These are phyloP conservation scores for Nannizziopsis barbatae DNA, from an alignment of 2,329 filamentous ascomycete genomes.

Conservation along the genomic window DNA sequence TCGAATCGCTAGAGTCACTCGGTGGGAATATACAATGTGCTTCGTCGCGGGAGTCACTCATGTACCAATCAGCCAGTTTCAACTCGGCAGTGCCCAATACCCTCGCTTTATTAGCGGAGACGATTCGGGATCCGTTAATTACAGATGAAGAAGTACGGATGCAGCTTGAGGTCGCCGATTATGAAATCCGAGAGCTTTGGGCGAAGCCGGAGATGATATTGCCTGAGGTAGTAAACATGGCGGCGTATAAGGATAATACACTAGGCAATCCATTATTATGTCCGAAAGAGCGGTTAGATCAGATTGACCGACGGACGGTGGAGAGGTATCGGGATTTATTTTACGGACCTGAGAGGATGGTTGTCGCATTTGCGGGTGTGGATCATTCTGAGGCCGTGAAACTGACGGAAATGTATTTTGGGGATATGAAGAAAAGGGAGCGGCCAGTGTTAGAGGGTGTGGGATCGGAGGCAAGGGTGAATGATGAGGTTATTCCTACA, in stretches of 20 bases:
- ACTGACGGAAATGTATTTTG: constrained; percentile 76
- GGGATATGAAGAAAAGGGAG: constrained; percentile 61
- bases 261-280: constrained; percentile 88
- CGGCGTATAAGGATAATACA: constrained; percentile 91
- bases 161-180: constrained; percentile 83
- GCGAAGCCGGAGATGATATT: constrained; percentile 91
- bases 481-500: constrained; percentile 24
- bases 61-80: constrained; percentile 98
- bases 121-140: constrained; percentile 73
- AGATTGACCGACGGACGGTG: constrained; percentile 64
- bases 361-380: constrained; percentile 89
- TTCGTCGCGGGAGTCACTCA: constrained; percentile 85
- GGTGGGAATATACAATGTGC: constrained; percentile 97
- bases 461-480: background rate
- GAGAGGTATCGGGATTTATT: constrained; percentile 70
- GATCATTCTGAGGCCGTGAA: constrained; percentile 68
- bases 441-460: constrained; percentile 43
- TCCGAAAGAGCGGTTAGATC: constrained; percentile 65
- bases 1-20: constrained; percentile 74
- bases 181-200: constrained; percentile 97
- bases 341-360: constrained; percentile 80
- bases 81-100: constrained; percentile 80
- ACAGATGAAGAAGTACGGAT: constrained; percentile 76
- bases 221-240: constrained; percentile 88
- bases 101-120: constrained; percentile 78